Percentiles rank a stretch among this genome's conserved stretches.
phyloP scores from a whole-genome alignment of 164 flowering plant genomes.

The Vitis labrusca region DNA sequence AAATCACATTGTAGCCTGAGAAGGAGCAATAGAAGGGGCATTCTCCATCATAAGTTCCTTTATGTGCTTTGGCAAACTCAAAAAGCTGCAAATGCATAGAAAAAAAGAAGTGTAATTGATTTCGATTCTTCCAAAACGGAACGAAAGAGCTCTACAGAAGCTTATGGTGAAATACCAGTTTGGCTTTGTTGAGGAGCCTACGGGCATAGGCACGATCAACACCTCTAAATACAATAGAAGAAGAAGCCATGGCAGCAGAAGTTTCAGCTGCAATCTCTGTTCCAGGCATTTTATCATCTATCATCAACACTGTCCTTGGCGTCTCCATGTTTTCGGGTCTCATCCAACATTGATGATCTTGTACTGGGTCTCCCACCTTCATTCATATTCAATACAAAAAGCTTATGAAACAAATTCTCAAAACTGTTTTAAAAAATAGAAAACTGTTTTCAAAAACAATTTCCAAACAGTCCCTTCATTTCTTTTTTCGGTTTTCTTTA shows the following conservation, averaged over 20 bases:
- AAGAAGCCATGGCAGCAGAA: constrained; percentile 84
- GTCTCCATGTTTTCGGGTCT: constrained; percentile 86
- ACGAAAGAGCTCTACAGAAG: neutral
- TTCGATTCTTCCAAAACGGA: no score
- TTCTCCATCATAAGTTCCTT: constrained; percentile 84
- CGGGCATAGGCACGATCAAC: constrained; percentile 52
- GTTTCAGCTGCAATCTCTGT: constrained; percentile 94
- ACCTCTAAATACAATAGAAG: constrained; percentile 64
- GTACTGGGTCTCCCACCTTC: constrained; percentile 77
- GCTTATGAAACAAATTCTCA: no score
- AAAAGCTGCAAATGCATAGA: constrained; percentile 55
- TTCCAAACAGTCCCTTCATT: neutral
- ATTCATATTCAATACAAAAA: neutral
- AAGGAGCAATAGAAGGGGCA: constrained; percentile 96
- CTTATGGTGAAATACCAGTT: constrained; percentile 35
- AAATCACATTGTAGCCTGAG: constrained; percentile 80
- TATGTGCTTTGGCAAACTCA: constrained; percentile 55
- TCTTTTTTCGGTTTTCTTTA: no score
- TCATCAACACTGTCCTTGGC: constrained; percentile 58
- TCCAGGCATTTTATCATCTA: constrained; percentile 60
- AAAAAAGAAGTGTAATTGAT: neutral
- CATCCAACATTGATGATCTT: constrained; percentile 85
- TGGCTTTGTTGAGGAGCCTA: constrained; percentile 75
- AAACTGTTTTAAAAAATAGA: neutral
- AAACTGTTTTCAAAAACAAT: neutral